These are phyloP conservation scores for Ostreobium quekettii DNA, from an alignment of 139 green algal genomes.

Conservation along the genomic window DNA sequence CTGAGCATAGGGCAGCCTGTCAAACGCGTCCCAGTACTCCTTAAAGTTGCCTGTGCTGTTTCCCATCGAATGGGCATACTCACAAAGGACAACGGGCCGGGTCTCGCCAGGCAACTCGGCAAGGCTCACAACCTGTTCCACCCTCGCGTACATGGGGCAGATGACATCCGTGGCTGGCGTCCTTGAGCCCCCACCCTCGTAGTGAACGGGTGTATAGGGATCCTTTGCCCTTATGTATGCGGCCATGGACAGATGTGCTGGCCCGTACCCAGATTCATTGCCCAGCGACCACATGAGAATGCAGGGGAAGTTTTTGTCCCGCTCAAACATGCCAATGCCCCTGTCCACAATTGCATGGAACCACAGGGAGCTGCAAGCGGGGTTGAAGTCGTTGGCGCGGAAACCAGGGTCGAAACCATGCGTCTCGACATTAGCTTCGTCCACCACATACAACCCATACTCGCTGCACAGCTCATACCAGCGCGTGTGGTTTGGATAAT, in stretches of 20 bases:
- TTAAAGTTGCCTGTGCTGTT: slow-evolving; percentile 89
- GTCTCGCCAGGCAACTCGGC: slow-evolving; percentile 25
- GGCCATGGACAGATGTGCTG: slow-evolving; percentile 59
- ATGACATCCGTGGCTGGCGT: slow-evolving; percentile 87
- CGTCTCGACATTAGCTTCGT: slow-evolving; percentile 96
- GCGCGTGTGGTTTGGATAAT: slow-evolving; percentile 89
- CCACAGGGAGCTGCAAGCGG: slow-evolving; percentile 58
- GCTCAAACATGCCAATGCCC: slow-evolving; percentile 62
- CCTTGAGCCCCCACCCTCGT: slow-evolving; percentile 74
- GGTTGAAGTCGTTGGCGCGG: slow-evolving; percentile 53
- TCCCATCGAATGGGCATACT: slow-evolving; percentile 96
- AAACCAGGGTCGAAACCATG: slow-evolving; percentile 89
- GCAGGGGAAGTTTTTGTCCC: slow-evolving; percentile 81
- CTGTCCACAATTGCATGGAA: slow-evolving; percentile 64
- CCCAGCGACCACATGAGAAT: slow-evolving; percentile 92
- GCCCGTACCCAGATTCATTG: slow-evolving; percentile 87
- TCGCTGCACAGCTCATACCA: slow-evolving; percentile 86
- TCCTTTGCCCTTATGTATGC: slow-evolving; percentile 42
- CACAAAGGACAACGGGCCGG: slow-evolving; percentile 89
- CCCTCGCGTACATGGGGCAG: slow-evolving; percentile 91
- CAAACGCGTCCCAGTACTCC: slow-evolving; percentile 83
- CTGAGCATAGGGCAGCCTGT: slow-evolving; percentile 43
- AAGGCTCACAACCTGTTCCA: slow-evolving; percentile 32
- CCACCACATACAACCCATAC: slow-evolving; percentile 85
- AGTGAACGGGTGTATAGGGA: slow-evolving; percentile 53